A percentile compares a stretch with the other conserved stretches of the same genome.
Conservation (phyloP, 1,284 basidiomycete genomes). For the Naganishia sp. region DNA sequence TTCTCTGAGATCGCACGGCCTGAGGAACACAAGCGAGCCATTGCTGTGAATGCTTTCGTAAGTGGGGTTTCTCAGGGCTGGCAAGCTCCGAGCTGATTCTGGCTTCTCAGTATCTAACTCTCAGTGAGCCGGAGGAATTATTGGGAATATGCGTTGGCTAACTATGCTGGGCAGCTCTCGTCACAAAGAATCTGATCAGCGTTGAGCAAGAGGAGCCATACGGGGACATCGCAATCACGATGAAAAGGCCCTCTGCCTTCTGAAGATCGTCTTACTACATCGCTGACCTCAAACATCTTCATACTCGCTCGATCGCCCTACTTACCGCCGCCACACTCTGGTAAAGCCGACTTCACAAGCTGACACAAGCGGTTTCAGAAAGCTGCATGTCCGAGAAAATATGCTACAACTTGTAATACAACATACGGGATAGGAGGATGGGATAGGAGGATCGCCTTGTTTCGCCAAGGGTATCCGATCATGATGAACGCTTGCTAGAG, state of each 20-base stretch:
- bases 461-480: neutral
- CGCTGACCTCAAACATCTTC: too few species aligned
- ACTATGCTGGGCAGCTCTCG: slow-evolving; percentile 16
- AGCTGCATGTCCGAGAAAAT: neutral
- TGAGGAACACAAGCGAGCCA: slow-evolving; percentile 2
- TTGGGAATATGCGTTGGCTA: neutral
- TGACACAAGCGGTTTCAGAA: neutral
- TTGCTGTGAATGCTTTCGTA: slow-evolving; percentile 30
- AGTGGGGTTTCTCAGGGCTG: neutral
- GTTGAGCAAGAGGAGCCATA: slow-evolving; percentile 22
- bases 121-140: neutral
- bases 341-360: neutral
- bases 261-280: neutral
- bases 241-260: slow-evolving; percentile 6
- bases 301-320: too few species aligned
- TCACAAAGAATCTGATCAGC: slow-evolving; percentile 31
- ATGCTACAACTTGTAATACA: slow-evolving; percentile 25
- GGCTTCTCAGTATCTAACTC: neutral
- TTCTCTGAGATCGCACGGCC: slow-evolving; percentile 32
- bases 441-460: neutral
- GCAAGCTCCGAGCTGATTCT: neutral
- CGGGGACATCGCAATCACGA: slow-evolving; percentile 21
- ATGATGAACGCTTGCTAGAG: slow-evolving; percentile 15
- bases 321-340: too few species aligned
- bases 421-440: neutral